Evolutionary conservation across 1,139 yeast genomes (phyloP).

Genomic region (Sugiyamaella pinicola): DNA sequence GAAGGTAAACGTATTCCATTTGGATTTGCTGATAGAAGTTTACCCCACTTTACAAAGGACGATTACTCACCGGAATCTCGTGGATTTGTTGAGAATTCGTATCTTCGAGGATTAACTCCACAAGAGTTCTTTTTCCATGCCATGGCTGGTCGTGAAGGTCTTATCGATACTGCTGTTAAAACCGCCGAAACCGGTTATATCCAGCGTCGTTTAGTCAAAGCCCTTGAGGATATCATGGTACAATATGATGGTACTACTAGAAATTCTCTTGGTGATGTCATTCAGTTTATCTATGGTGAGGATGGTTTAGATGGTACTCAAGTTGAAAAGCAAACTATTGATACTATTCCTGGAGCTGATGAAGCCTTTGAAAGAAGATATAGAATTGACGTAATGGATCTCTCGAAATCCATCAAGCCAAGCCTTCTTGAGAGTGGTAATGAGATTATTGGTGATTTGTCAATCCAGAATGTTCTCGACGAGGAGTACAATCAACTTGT

Average conservation of each 20-base stretch:
- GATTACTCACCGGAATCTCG: constrained; percentile 98
- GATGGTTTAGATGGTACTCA: constrained; percentile 99
- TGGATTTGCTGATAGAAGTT: constrained; percentile 92
- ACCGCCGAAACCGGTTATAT: constrained; percentile 99
- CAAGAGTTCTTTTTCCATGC: constrained; percentile 99
- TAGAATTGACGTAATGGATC: constrained; percentile 82
- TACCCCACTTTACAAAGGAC: constrained; percentile 98
- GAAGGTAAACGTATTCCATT: constrained; percentile 99
- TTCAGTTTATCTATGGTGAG: constrained; percentile 97
- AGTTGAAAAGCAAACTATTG: constrained; percentile 96
- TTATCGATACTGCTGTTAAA: constrained; percentile 97
- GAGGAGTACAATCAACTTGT: constrained; percentile 78
- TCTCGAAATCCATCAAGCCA: constrained; percentile 61
- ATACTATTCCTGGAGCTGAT: constrained; percentile 93
- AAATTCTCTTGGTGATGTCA: constrained; percentile 93
- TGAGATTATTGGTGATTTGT: constrained; percentile 87
- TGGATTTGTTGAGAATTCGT: constrained; percentile 97
- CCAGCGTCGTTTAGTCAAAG: constrained; percentile 98
- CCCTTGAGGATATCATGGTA: constrained; percentile 98
- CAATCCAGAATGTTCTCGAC: constrained; percentile 77
- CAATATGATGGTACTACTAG: constrained; percentile 98
- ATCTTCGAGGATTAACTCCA: constrained; percentile 95
- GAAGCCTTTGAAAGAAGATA: constrained; percentile 79
- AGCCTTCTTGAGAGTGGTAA: constrained; percentile 83
- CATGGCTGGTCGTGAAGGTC: constrained; percentile 99